Evolutionary conservation across 495 filamentous ascomycete genomes (phyloP).

Genomic region (Cenococcum geophilum): DNA sequence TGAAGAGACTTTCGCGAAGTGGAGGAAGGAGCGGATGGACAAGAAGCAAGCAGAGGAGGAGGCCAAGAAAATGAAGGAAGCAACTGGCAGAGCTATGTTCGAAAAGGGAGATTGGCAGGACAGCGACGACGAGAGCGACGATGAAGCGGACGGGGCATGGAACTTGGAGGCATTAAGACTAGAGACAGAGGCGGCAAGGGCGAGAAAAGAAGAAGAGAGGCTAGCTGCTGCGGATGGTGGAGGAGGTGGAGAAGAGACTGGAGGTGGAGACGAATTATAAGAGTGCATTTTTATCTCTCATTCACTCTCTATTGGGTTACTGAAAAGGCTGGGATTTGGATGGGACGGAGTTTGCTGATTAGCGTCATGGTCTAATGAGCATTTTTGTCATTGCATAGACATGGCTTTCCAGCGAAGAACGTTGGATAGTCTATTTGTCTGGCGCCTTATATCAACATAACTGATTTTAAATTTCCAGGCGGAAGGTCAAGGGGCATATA

Average conservation of each 20-base stretch:
- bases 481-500: too few species aligned
- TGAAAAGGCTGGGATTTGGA: background rate
- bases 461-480: too few species aligned
- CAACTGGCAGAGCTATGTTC: constrained; percentile 88
- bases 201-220: constrained; percentile 58
- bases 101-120: constrained; percentile 89
- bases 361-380: background rate
- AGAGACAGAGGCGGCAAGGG: constrained; percentile 49
- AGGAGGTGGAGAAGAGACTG: constrained; percentile 7
- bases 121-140: constrained; percentile 58
- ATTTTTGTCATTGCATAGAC: background rate
- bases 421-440: background rate
- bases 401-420: background rate
- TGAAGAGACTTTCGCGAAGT: constrained; percentile 82
- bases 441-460: background rate
- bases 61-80: constrained; percentile 83
- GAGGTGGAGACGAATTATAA: background rate
- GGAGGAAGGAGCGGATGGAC: constrained; percentile 88
- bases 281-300: background rate
- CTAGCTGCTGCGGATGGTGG: constrained; percentile 16
- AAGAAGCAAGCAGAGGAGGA: constrained; percentile 94
- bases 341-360: background rate
- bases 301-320: background rate
- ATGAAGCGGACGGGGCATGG: constrained; percentile 58
- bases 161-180: constrained; percentile 64